A percentile compares a stretch with the other conserved stretches of the same genome.
Evolutionary conservation across 192 early-diverging fungal species (phyloP).

Genomic region (Backusella circina): DNA sequence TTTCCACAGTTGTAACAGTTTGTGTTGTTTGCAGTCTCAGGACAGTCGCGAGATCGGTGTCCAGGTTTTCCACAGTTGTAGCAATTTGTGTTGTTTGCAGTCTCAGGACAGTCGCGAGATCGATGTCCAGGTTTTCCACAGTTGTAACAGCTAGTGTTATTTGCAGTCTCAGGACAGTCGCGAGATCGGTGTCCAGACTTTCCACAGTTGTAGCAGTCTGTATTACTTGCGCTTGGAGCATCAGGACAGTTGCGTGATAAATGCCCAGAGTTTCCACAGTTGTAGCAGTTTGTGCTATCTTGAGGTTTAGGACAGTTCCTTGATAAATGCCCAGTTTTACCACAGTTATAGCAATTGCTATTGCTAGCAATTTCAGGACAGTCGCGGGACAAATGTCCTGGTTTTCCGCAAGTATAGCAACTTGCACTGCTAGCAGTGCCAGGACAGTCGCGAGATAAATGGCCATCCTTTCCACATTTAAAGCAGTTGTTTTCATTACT

Average conservation of each 20-base stretch:
- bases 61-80: constrained; percentile 29
- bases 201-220: constrained; percentile 34
- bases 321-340: constrained; percentile 36
- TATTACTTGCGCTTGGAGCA: constrained; percentile 12
- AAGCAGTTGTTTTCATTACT: constrained; percentile 41
- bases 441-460: constrained; percentile 47
- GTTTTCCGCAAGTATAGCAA: constrained; percentile 46
- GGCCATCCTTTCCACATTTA: constrained; percentile 34
- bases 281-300: constrained; percentile 44
- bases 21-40: background rate
- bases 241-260: constrained; percentile 49
- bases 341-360: constrained; percentile 46
- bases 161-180: constrained; percentile 24
- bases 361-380: constrained; percentile 19
- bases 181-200: constrained; percentile 25
- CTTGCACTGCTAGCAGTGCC: constrained; percentile 28
- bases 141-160: constrained; percentile 25
- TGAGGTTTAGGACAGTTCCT: constrained; percentile 21
- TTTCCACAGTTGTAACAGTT: constrained; percentile 33
- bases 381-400: constrained; percentile 36
- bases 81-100: constrained; percentile 15
- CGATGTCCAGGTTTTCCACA: constrained; percentile 22
- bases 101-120: constrained; percentile 28
- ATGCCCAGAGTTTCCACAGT: constrained; percentile 43
- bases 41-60: constrained; percentile 26